phyloP scores from a whole-genome alignment of 768 basidiomycete species.

The Kwoniella sp. region DNA sequence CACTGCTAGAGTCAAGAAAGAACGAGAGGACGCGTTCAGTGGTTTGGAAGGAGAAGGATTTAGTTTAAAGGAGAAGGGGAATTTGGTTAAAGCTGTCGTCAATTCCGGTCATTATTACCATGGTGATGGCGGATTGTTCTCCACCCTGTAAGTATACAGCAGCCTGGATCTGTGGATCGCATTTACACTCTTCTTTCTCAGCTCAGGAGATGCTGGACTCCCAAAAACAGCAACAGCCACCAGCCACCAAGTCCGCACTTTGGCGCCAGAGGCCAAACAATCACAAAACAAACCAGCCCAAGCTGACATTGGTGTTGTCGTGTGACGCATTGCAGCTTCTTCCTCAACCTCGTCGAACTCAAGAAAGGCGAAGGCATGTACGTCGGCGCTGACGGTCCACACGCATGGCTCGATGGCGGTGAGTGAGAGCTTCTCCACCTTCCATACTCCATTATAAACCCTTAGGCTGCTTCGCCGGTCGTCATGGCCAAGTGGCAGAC shows the following conservation, averaged over 20 bases:
- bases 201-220: background rate
- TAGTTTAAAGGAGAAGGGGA: conserved; percentile 28
- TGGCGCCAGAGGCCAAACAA: no score
- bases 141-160: conserved; percentile 2
- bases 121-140: conserved; percentile 41
- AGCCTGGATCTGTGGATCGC: no score
- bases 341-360: conserved; percentile 81
- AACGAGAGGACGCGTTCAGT: conserved; percentile 53
- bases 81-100: conserved; percentile 35
- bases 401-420: conserved; percentile 93
- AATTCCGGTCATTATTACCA: conserved; percentile 37
- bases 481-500: no score
- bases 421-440: conserved; percentile 46
- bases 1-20: conserved; percentile 61
- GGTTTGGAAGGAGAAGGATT: conserved; percentile 17
- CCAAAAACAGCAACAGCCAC: no score
- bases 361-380: conserved; percentile 87
- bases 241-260: no score
- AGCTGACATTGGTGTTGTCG: background rate
- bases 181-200: no score
- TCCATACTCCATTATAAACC: no score
- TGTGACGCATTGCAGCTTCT: conserved; percentile 61
- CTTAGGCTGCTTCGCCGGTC: no score
- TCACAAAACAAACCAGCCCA: no score
- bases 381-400: conserved; percentile 90